Conservation (phyloP, 2,329 filamentous ascomycete species). For the Penicillium sp. region DNA sequence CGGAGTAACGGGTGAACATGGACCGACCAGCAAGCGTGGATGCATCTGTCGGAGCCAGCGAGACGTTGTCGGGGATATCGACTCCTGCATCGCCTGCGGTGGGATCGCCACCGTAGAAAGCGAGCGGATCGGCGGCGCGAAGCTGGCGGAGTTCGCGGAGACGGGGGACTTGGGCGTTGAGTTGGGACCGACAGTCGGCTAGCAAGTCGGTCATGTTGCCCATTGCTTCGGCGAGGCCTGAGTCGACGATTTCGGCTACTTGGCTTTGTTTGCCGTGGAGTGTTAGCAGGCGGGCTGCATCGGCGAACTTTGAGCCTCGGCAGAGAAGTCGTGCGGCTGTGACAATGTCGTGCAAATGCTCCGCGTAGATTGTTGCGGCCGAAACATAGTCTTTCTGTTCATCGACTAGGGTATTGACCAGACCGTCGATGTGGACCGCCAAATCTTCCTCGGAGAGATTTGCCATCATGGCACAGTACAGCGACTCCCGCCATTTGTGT, state of each 20-base stretch:
- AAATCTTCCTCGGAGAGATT: constrained; percentile 60
- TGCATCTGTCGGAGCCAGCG: constrained; percentile 78
- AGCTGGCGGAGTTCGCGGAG: constrained; percentile 76
- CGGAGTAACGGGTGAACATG: constrained; percentile 89
- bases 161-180: constrained; percentile 79
- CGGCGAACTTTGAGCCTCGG: constrained; percentile 79
- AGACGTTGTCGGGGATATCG: constrained; percentile 88
- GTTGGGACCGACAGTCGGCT: constrained; percentile 84
- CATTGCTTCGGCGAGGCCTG: constrained; percentile 74
- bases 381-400: constrained; percentile 73
- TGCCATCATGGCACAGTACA: constrained; percentile 71
- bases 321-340: constrained; percentile 73
- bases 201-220: constrained; percentile 83
- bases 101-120: constrained; percentile 79
- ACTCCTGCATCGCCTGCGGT: constrained; percentile 51
- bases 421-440: constrained; percentile 62
- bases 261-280: constrained; percentile 59
- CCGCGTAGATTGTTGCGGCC: constrained; percentile 74
- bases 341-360: constrained; percentile 72
- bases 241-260: constrained; percentile 67
- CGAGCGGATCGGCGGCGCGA: constrained; percentile 78
- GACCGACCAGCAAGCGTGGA: constrained; percentile 74
- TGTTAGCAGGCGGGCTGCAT: constrained; percentile 75
- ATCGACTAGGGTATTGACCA: constrained; percentile 76
- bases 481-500: constrained; percentile 85